These are phyloP conservation scores for Phoenix roebelenii DNA, from an alignment of 176 grass and related monocot species.

Conservation along the genomic window DNA sequence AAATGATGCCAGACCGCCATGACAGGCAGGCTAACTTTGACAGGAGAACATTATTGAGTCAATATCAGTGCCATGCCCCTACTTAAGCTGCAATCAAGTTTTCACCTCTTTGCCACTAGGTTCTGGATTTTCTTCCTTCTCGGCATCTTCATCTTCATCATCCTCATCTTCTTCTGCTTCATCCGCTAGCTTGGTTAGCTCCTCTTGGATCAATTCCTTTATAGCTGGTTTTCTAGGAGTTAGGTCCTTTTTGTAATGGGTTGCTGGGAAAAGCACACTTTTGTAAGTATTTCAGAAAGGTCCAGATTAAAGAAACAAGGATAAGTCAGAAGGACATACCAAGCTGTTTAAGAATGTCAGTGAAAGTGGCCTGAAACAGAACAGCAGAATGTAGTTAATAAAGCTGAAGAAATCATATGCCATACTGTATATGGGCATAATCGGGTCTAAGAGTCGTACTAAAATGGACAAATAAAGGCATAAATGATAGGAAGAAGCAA, in stretches of 20 bases:
- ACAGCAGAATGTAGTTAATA: neutral
- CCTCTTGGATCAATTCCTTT: conserved; percentile 67
- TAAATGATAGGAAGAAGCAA: too few species aligned
- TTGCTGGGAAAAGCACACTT: conserved; percentile 20
- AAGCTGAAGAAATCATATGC: neutral
- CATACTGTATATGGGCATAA: too few species aligned
- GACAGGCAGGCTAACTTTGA: neutral
- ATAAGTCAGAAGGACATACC: conserved; percentile 33
- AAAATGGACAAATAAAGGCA: too few species aligned
- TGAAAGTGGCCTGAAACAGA: conserved; percentile 71
- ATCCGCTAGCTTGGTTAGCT: conserved; percentile 54
- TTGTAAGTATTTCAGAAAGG: neutral
- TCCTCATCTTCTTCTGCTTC: conserved; percentile 27
- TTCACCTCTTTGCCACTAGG: neutral
- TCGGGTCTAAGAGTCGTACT: too few species aligned
- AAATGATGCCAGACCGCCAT: neutral
- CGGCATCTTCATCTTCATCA: conserved; percentile 16
- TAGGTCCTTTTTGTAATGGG: conserved; percentile 63
- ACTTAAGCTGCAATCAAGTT: neutral
- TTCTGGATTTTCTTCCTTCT: conserved; percentile 10
- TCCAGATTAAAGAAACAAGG: neutral
- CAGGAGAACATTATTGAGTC: neutral
- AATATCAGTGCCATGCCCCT: neutral
- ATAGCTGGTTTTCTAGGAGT: conserved; percentile 46
- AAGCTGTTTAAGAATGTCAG: conserved; percentile 68